Base-by-base conservation (phyloP, 192 early-diverging fungal species). In the Geranomyces michiganensis region DNA sequence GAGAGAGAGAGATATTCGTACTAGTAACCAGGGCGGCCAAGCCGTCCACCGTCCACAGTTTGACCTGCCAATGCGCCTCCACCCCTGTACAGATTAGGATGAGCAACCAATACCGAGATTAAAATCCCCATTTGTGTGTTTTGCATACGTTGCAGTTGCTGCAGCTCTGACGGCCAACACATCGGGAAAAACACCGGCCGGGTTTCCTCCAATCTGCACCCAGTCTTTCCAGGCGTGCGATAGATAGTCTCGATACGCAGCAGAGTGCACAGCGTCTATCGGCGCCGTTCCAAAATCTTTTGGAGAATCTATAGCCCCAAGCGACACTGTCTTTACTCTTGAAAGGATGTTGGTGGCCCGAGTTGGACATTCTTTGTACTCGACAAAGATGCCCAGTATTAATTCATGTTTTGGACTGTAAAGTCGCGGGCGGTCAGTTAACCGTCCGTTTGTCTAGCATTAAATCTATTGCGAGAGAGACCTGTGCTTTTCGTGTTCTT, bases 171-270 rank as follows among this genome's bases (percentile, higher is more conserved):
- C 77, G 22, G 78, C 73, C 43, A 82, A 81, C 7, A 75, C 76
- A 26, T 82, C 85, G 0, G 85, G 84, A 21, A 89, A 72, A 22
- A 87, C 78, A 4, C 82, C 85, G 30, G 86, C 80, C 13, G 82
- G 82, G 56, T 84, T 79, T 17, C 88, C 84, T n/a, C 84, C 84
- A 9, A 24, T 45, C 29, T 56, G 68, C 14, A 60, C 19, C 77
- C 77, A 78, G 43, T 68, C 24, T 14, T 82, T 67, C 65, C 87
- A 89, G 8, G 89, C 85, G 7, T 70, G 81, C 60, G 84, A 55
- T 47, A 91, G 74, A 61, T 88, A 91, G 0, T 83, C 75, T 3
- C 89, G 22, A 66, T 88, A 90, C 21, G 87, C 88, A 21, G 75
- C 30, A 15, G 80, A 68, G 67, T 91, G 90, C 13, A 91, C 81